These are phyloP conservation scores for Sophora flavescens DNA, from an alignment of 306 rosid genomes.

Conservation along the genomic window DNA sequence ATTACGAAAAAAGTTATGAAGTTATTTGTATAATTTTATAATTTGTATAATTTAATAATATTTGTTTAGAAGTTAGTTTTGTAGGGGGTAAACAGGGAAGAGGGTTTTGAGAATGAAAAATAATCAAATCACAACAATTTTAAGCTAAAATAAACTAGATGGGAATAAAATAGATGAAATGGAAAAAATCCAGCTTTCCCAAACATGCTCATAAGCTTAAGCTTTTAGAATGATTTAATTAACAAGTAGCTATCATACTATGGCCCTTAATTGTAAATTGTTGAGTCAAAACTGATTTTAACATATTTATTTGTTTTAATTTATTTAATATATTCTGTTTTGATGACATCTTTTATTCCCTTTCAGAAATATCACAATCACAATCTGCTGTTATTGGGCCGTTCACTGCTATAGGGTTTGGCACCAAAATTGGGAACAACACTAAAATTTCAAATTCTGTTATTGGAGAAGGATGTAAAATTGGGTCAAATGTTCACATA, in stretches of 20 bases:
- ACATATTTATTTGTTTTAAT: background rate
- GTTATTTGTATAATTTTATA: no score
- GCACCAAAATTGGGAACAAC: slow-evolving; percentile 79
- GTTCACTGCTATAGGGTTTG: slow-evolving; percentile 82
- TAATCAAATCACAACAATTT: no score
- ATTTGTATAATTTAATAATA: no score
- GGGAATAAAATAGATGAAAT: no score
- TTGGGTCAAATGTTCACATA: slow-evolving; percentile 85
- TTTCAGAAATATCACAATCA: slow-evolving; percentile 78
- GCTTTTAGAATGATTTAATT: slow-evolving; percentile 32
- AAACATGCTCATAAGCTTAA: background rate
- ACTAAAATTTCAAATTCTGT: slow-evolving; percentile 78
- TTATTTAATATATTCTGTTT: slow-evolving; percentile 35
- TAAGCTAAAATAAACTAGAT: no score
- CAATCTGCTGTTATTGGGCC: slow-evolving; percentile 89
- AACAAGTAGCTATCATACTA: slow-evolving; percentile 19
- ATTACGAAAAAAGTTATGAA: no score
- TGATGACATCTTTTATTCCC: slow-evolving; percentile 42
- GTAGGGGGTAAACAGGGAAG: no score
- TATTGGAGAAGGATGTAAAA: slow-evolving; percentile 84
- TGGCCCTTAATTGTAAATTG: background rate
- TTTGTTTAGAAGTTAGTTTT: no score
- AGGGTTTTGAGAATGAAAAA: no score
- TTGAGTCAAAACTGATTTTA: slow-evolving; percentile 22
- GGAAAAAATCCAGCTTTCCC: no score